phyloP scores from a whole-genome alignment of 257 asterid genomes.

The Forsythia suspensa region DNA sequence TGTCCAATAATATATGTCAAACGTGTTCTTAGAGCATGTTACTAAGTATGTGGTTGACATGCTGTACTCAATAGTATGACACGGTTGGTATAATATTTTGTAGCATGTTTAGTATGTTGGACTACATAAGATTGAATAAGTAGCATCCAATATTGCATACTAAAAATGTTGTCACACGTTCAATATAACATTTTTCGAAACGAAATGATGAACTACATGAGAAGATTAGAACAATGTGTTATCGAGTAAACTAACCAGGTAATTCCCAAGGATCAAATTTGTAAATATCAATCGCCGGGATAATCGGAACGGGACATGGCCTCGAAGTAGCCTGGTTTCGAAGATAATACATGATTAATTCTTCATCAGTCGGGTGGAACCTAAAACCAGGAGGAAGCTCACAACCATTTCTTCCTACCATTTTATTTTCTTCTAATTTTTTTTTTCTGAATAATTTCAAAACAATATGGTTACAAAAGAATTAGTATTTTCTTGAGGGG shows the following conservation, averaged over 20 bases:
- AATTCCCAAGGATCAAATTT: constrained; percentile 91
- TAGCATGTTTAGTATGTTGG: not conserved
- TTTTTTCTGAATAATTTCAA: not conserved
- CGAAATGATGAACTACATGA: not conserved
- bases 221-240: not conserved
- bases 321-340: constrained; percentile 62
- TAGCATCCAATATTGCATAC: no score
- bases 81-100: not conserved
- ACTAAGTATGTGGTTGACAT: not conserved
- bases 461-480: not conserved
- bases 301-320: constrained; percentile 74
- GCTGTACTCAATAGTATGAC: not conserved
- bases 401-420: constrained; percentile 56
- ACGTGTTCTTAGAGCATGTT: not conserved
- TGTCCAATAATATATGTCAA: not conserved
- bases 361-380: constrained; percentile 91
- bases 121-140: not conserved
- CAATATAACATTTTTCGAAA: not conserved
- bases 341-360: constrained; percentile 70
- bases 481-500: no score
- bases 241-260: constrained; percentile 52
- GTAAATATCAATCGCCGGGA: constrained; percentile 75
- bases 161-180: not conserved
- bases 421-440: constrained; percentile 2
- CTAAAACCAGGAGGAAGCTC: constrained; percentile 92